Percentiles rank a stretch among this genome's conserved stretches.
These are phyloP conservation scores for Leccinum broughii DNA, from an alignment of 768 basidiomycete genomes.

Conservation along the genomic window DNA sequence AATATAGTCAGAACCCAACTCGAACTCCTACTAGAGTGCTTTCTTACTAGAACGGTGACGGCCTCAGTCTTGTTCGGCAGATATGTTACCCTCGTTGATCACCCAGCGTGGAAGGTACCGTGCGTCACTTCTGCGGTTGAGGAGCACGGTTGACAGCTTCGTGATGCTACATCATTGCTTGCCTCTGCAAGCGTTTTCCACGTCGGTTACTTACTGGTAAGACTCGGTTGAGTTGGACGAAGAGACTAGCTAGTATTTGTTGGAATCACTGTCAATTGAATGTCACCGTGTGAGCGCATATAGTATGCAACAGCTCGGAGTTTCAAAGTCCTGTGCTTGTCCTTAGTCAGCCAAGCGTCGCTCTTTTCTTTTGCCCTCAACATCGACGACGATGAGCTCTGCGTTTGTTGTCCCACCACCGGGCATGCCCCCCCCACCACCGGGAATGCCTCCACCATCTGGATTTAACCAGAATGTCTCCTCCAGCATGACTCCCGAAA, in stretches of 20 bases:
- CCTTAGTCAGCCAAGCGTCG: slow-evolving; percentile 27
- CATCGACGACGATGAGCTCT: slow-evolving; percentile 36
- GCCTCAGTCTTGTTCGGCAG: background rate
- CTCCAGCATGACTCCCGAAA: slow-evolving; percentile 57
- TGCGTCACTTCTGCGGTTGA: background rate
- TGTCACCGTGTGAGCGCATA: background rate
- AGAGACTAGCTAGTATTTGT: too few relatives aligned
- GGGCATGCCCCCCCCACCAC: slow-evolving; percentile 43
- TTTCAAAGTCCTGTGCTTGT: slow-evolving; percentile 9
- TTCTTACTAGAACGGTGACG: background rate
- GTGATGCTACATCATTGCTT: too few relatives aligned
- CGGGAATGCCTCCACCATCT: slow-evolving; percentile 42
- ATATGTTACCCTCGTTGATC: background rate
- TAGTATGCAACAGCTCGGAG: background rate
- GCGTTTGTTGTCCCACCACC: slow-evolving; percentile 40
- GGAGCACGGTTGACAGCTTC: background rate
- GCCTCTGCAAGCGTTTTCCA: background rate
- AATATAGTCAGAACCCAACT: background rate
- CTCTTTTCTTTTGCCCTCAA: slow-evolving; percentile 30
- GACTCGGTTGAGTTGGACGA: background rate
- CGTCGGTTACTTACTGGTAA: background rate
- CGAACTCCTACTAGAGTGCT: background rate
- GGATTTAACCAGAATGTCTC: slow-evolving; percentile 34
- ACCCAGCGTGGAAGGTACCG: background rate
- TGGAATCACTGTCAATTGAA: background rate